Conservation (phyloP, 495 filamentous ascomycete species). For the Talaromyces borbonicus region DNA sequence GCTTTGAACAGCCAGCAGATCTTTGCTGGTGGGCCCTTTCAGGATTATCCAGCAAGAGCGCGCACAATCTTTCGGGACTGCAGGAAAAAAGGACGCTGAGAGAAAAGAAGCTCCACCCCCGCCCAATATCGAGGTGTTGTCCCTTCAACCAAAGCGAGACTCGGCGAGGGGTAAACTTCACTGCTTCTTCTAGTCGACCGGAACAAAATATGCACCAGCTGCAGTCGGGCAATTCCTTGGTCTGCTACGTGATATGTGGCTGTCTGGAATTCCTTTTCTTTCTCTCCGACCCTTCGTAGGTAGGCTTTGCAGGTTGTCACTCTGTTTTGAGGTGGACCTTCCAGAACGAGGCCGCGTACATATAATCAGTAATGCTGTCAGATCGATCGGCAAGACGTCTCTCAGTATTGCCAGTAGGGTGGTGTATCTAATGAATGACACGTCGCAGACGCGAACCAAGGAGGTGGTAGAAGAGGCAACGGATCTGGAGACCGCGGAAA, state of each 20-base stretch:
- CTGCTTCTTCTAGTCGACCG: not conserved
- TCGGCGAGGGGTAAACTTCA: slow-evolving; percentile 5
- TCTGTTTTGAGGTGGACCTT: no score
- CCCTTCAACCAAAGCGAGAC: slow-evolving; percentile 3
- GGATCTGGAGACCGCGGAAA: no score
- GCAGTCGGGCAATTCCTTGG: not conserved
- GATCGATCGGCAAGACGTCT: slow-evolving; percentile 3
- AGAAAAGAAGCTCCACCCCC: no score
- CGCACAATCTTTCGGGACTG: slow-evolving; percentile 5
- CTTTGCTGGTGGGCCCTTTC: no score
- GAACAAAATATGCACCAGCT: slow-evolving; percentile 1
- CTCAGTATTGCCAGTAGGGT: no score
- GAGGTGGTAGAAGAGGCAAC: slow-evolving; percentile 32
- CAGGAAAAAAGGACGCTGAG: slow-evolving; percentile 13
- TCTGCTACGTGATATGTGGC: not conserved
- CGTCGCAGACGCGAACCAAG: slow-evolving; percentile 16
- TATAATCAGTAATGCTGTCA: not conserved
- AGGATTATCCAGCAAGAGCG: not conserved
- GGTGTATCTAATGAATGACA: slow-evolving; percentile 8
- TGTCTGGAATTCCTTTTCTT: slow-evolving; percentile 17
- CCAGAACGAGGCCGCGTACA: not conserved
- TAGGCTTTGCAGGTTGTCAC: no score
- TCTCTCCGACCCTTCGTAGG: slow-evolving; percentile 5
- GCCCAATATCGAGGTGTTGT: slow-evolving; percentile 6
- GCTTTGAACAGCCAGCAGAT: not conserved